Conservation (phyloP, 2,329 filamentous ascomycete species). For the Aspergillus sclerotialis region DNA sequence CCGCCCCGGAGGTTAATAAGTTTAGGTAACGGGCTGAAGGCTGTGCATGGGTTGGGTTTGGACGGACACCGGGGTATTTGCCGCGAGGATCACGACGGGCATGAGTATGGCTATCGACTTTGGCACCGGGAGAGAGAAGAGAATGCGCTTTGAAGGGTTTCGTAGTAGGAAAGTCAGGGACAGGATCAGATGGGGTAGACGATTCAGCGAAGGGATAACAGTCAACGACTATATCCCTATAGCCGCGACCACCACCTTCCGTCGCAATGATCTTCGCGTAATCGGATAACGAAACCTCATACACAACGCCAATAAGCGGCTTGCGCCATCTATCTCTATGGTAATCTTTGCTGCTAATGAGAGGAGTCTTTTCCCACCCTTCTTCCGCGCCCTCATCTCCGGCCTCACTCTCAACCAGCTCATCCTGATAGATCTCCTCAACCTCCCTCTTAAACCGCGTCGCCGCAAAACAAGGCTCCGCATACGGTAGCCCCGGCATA, state of each 20-base stretch:
- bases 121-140: slow-evolving; percentile 59
- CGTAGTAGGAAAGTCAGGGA: slow-evolving; percentile 59
- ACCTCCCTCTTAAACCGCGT: slow-evolving; percentile 51
- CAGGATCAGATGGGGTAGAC: slow-evolving; percentile 42
- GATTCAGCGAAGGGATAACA: slow-evolving; percentile 61
- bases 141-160: slow-evolving; percentile 76
- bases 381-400: slow-evolving; percentile 4
- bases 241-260: slow-evolving; percentile 80
- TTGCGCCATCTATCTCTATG: slow-evolving; percentile 64
- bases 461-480: slow-evolving; percentile 89
- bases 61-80: slow-evolving; percentile 46
- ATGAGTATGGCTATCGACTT: slow-evolving; percentile 13
- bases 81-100: slow-evolving; percentile 13
- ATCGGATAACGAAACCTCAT: slow-evolving; percentile 80
- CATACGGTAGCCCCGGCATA: slow-evolving; percentile 76
- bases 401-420: slow-evolving; percentile 1
- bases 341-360: slow-evolving; percentile 28
- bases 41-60: slow-evolving; percentile 67
- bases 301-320: slow-evolving; percentile 85
- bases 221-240: slow-evolving; percentile 72
- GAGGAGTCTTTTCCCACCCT: slow-evolving; percentile 27
- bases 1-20: slow-evolving; percentile 69
- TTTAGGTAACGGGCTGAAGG: slow-evolving; percentile 77
- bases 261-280: slow-evolving; percentile 82
- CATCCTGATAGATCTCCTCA: slow-evolving; percentile 6